phyloP scores from a whole-genome alignment of 805 yeast species.

The Yarrowia divulgata region DNA sequence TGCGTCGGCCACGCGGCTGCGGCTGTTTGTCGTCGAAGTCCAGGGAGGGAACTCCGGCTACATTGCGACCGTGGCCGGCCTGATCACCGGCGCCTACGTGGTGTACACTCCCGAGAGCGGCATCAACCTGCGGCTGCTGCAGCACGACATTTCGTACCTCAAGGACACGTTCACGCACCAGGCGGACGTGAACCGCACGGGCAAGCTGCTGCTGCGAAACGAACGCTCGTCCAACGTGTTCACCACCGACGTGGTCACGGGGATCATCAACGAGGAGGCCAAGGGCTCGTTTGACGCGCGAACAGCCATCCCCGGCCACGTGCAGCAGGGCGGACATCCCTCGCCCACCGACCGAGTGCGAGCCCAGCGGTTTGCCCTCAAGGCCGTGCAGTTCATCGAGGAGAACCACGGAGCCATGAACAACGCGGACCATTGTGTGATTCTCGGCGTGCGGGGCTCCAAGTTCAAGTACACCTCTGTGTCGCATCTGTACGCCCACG shows the following conservation, averaged over 20 bases:
- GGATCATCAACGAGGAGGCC: constrained; percentile 81
- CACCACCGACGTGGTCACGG: constrained; percentile 81
- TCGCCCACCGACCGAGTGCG: constrained; percentile 92
- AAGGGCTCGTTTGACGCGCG: constrained; percentile 82
- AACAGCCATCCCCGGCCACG: constrained; percentile 97
- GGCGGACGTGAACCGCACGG: constrained; percentile 80
- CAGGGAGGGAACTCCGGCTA: constrained; percentile 98
- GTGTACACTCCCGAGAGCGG: constrained; percentile 90
- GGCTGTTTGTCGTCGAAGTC: constrained; percentile 95
- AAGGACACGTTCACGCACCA: constrained; percentile 73
- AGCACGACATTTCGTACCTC: constrained; percentile 76
- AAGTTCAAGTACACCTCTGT: constrained; percentile 78
- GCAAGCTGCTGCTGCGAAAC: constrained; percentile 83
- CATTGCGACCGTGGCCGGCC: constrained; percentile 83
- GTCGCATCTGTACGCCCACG: constrained; percentile 80
- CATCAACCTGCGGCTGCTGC: constrained; percentile 69
- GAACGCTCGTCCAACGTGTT: constrained; percentile 83
- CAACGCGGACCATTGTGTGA: constrained; percentile 56
- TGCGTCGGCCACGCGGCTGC: constrained; percentile 91
- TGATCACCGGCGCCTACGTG: constrained; percentile 90
- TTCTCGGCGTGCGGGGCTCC: constrained; percentile 81
- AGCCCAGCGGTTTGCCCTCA: constrained; percentile 88
- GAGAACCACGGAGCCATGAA: constrained; percentile 49
- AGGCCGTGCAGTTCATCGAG: constrained; percentile 88
- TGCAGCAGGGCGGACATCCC: constrained; percentile 96